Evolutionary conservation across 2,329 filamentous ascomycete genomes (phyloP).

Genomic region (Hansfordia pulvinata): DNA sequence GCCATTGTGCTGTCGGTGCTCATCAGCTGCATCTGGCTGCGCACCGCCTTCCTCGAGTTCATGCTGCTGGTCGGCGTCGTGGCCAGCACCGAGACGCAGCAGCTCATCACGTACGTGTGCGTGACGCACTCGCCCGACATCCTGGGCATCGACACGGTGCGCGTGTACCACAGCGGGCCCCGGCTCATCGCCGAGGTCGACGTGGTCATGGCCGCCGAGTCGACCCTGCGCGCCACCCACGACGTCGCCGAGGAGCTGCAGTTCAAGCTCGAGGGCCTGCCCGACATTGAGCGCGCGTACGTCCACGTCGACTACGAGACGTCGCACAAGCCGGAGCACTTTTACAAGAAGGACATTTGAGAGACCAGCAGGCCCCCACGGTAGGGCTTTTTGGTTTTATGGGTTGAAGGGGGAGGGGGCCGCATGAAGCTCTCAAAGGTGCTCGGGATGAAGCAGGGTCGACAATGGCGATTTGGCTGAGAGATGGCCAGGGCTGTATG

Average conservation of each 20-base stretch:
- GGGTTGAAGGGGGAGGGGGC: too few relatives aligned
- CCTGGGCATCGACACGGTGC: slow-evolving; percentile 82
- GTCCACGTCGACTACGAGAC: slow-evolving; percentile 98
- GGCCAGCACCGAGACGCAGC: slow-evolving; percentile 72
- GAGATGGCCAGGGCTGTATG: too few relatives aligned
- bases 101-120: slow-evolving; percentile 92
- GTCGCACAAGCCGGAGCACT: slow-evolving; percentile 80
- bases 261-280: slow-evolving; percentile 82
- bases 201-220: slow-evolving; percentile 75
- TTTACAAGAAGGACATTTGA: slow-evolving; percentile 46
- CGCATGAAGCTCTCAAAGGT: too few relatives aligned
- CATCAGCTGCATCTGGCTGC: slow-evolving; percentile 69
- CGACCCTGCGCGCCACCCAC: slow-evolving; percentile 66
- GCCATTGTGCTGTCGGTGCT: slow-evolving; percentile 71
- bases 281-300: slow-evolving; percentile 85
- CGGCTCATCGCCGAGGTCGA: slow-evolving; percentile 91
- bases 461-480: too few relatives aligned
- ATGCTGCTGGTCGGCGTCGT: slow-evolving; percentile 81
- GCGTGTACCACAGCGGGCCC: slow-evolving; percentile 82
- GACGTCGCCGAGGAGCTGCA: slow-evolving; percentile 91
- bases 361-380: too few relatives aligned
- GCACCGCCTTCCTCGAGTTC: slow-evolving; percentile 81
- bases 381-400: too few relatives aligned
- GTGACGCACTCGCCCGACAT: slow-evolving; percentile 81
- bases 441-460: too few relatives aligned